Base-by-base conservation (phyloP, 495 filamentous ascomycete species). In the Cercophora samala region DNA sequence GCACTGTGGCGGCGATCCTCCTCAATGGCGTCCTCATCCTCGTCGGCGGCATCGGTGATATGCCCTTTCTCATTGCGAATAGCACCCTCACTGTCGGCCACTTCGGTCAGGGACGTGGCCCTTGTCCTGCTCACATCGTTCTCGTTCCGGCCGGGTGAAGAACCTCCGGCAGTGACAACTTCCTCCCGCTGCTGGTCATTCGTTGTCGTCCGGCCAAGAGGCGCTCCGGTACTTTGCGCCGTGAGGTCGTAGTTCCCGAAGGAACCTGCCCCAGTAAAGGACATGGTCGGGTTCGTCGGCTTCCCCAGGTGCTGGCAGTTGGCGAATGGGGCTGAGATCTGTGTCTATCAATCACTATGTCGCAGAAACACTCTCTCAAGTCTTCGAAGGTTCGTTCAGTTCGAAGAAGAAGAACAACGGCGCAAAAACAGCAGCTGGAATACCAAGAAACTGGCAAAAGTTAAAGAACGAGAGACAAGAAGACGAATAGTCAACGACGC, bases 231-330 rank as follows among this genome's bases (percentile, higher is more conserved):
- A 15, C 53, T 69, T 65, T 81, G 79, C 15, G 78, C 74, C n/a
- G 80, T 81, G 58, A 68, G 76, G 67, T 83, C 80, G 68, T 82
- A 79, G 70, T 77, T 81, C 74, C 71, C 77, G 55, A 81, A 82
- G 70, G 75, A 75, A 71, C 70, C 68, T 51, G 69, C 70, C 67
- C 79, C 80, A 53, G 75, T 67, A 53, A 80, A 80, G 66, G 80
- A 82, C 81, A 83, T 83, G 21, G 65, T 55, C 19, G 26, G 22
- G 23, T 18, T 53, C 32, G 26, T 29, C 8, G 26, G 26, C 26
- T 29, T 69, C 46, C 1, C 8, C 52, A 51, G 52, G 52, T 61
- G 19, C 18, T 19, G n/a, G 53, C n/a, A 56, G n/a, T 56, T 56
- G 53, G 21, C 63, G 58, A 58, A 51, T 24, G 25, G 53, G 52